phyloP scores from a whole-genome alignment of 331 rosid species.

The Ulmus americana region DNA sequence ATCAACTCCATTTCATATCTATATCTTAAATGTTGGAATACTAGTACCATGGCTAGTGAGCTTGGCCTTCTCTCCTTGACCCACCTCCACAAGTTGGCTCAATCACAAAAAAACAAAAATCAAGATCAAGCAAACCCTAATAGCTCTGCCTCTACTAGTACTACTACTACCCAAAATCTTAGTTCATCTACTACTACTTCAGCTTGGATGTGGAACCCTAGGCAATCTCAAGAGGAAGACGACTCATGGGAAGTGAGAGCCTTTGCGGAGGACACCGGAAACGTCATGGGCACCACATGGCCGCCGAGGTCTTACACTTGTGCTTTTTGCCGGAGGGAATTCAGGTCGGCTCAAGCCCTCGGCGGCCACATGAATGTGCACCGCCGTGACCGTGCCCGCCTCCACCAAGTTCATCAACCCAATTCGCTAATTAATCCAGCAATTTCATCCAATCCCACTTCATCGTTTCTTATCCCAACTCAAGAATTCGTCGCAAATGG shows the following conservation, averaged over 20 bases:
- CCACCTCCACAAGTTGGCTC: slow-evolving; percentile 46
- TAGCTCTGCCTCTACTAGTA: background rate
- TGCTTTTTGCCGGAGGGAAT: slow-evolving; percentile 73
- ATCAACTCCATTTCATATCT: slow-evolving; percentile 20
- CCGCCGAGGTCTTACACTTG: slow-evolving; percentile 91
- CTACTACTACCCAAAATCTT: background rate
- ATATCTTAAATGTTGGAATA: slow-evolving; percentile 53
- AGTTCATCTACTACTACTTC: background rate
- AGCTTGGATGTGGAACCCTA: slow-evolving; percentile 79
- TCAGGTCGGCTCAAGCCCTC: slow-evolving; percentile 85
- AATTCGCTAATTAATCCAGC: slow-evolving; percentile 9
- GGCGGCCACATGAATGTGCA: slow-evolving; percentile 99
- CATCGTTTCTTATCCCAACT: slow-evolving; percentile 47
- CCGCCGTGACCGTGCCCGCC: slow-evolving; percentile 95
- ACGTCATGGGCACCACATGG: slow-evolving; percentile 76
- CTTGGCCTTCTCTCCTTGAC: slow-evolving; percentile 53
- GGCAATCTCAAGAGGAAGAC: slow-evolving; percentile 44
- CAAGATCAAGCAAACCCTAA: slow-evolving; percentile 34
- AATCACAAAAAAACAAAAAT: slow-evolving; percentile 30
- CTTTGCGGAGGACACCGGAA: slow-evolving; percentile 78
- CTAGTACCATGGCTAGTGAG: slow-evolving; percentile 55
- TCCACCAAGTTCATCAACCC: slow-evolving; percentile 40
- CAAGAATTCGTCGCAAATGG: slow-evolving; percentile 44
- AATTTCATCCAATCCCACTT: background rate
- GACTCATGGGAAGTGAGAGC: slow-evolving; percentile 93